Percentiles rank a stretch among this genome's conserved stretches.
phyloP scores from a whole-genome alignment of 495 filamentous ascomycete species.

The Aspergillus sparsus region DNA sequence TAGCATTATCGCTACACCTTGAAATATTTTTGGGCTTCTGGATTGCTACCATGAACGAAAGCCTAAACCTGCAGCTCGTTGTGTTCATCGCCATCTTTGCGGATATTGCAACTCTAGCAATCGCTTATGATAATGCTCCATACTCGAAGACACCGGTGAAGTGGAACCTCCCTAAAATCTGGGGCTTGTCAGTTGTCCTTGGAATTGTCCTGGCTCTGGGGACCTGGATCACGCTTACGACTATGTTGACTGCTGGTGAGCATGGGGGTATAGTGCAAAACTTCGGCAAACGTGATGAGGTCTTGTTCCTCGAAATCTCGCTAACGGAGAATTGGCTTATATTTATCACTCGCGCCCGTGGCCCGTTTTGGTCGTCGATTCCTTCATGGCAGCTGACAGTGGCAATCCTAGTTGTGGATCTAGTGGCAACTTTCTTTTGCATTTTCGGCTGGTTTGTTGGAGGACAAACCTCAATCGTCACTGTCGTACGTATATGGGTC shows the following conservation, averaged over 20 bases:
- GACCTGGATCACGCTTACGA: constrained; percentile 81
- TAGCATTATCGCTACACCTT: constrained; percentile 86
- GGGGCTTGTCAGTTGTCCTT: constrained; percentile 85
- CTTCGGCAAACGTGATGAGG: constrained; percentile 75
- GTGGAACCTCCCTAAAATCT: constrained; percentile 91
- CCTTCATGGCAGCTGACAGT: constrained; percentile 79
- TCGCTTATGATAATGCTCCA: constrained; percentile 91
- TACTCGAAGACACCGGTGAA: constrained; percentile 86
- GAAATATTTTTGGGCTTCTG: constrained; percentile 87
- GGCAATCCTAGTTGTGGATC: constrained; percentile 78
- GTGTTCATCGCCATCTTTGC: constrained; percentile 95
- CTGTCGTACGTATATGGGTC: constrained; percentile 84
- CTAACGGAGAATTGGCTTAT: constrained; percentile 96
- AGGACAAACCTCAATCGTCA: constrained; percentile 67
- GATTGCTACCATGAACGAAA: constrained; percentile 84
- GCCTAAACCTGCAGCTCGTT: constrained; percentile 79
- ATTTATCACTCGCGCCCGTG: constrained; percentile 89
- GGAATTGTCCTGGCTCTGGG: constrained; percentile 78
- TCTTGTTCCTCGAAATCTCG: constrained; percentile 87
- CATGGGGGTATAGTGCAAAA: constrained; percentile 84
- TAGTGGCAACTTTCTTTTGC: constrained; percentile 80
- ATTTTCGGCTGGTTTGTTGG: constrained; percentile 77
- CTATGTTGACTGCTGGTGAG: constrained; percentile 66
- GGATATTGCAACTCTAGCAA: constrained; percentile 88
- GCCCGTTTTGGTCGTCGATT: constrained; percentile 79